These are phyloP conservation scores for Dacryopinax primogenitus DNA, from an alignment of 768 basidiomycete species.

Conservation along the genomic window DNA sequence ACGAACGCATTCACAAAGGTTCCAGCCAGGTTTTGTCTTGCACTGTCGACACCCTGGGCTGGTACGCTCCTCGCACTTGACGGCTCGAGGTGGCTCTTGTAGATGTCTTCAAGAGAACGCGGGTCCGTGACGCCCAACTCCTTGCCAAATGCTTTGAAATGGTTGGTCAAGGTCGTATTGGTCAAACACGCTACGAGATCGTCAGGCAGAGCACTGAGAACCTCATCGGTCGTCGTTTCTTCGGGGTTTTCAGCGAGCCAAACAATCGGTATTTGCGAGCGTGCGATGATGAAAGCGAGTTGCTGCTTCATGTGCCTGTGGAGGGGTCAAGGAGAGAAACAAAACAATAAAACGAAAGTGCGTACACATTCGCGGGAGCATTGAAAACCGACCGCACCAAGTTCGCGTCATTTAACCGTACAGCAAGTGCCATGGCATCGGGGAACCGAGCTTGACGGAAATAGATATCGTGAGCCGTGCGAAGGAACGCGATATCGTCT, in stretches of 20 bases:
- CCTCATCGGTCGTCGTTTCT: slow-evolving; percentile 40
- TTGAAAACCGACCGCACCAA: slow-evolving; percentile 80
- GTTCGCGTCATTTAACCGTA: slow-evolving; percentile 66
- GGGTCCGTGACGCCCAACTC: slow-evolving; percentile 83
- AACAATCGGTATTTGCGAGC: slow-evolving; percentile 78
- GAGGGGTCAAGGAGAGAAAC: not conserved
- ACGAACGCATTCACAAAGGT: slow-evolving; percentile 99
- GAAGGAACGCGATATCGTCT: slow-evolving; percentile 80
- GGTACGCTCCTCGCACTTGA: slow-evolving; percentile 21
- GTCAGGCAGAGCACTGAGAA: slow-evolving; percentile 49
- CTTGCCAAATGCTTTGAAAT: slow-evolving; percentile 85
- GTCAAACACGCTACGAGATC: slow-evolving; percentile 76
- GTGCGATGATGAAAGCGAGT: slow-evolving; percentile 84
- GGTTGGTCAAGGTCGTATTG: slow-evolving; percentile 68
- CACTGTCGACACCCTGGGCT: slow-evolving; percentile 74
- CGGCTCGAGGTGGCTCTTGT: slow-evolving; percentile 82
- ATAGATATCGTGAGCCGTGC: slow-evolving; percentile 80
- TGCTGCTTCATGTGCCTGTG: slow-evolving; percentile 81
- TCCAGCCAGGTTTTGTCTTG: slow-evolving; percentile 84
- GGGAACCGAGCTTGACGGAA: slow-evolving; percentile 76
- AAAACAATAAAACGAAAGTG: slow-evolving; percentile 14
- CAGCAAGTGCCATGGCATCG: slow-evolving; percentile 76
- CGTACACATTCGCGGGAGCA: slow-evolving; percentile 76
- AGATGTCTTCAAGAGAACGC: slow-evolving; percentile 90
- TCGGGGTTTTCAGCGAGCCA: slow-evolving; percentile 56